A percentile compares a stretch with the other conserved stretches of the same genome.
phyloP scores from a whole-genome alignment of 176 grass and related monocot species.

The maize (Zea mays) region Zm-B73-REFERENCE-NAM-5.0 NC_050097.1:219573001-219573500 shows the following conservation, averaged over 20 bases:
- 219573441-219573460: not conserved
- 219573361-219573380: not conserved
- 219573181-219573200: not conserved
- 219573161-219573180: conserved; percentile 18
- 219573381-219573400: not conserved
- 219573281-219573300: not conserved
- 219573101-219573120: not conserved
- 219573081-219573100: not conserved
- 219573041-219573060: not conserved
- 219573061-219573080: too few relatives aligned
- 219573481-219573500: not conserved
- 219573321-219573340: not conserved
- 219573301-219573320: not conserved
- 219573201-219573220: not conserved
- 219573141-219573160: not conserved
- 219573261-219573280: not conserved
- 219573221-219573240: not conserved
- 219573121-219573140: conserved; percentile 10
- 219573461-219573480: not conserved
- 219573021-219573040: not conserved
- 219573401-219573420: not conserved
- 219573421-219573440: not conserved
- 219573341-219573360: not conserved
- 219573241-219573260: not conserved
- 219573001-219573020: not conserved